Conservation (phyloP, 2,329 filamentous ascomycete genomes). For the Phoma herbarum region DNA sequence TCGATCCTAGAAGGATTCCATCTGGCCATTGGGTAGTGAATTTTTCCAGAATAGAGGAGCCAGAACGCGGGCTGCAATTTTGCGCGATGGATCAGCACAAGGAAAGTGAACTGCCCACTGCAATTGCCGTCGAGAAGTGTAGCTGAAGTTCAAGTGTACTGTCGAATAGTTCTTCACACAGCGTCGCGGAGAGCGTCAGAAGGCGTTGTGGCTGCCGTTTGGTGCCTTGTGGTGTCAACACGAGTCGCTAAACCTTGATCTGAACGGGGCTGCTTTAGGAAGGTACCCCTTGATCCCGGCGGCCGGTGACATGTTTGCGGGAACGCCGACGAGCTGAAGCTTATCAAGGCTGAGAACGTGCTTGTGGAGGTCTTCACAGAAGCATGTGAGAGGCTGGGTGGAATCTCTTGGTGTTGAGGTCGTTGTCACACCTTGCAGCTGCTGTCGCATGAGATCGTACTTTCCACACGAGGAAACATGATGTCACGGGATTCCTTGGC, state of each 20-base stretch:
- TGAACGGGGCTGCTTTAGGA: conserved; percentile 10
- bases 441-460: conserved; percentile 5
- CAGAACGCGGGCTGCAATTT: conserved; percentile 3
- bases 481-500: not conserved
- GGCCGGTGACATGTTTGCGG: not conserved
- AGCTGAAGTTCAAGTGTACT: not conserved
- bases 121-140: not conserved
- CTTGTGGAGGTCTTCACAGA: not conserved
- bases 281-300: conserved; percentile 15
- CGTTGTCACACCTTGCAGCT: conserved; percentile 2
- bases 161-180: not conserved
- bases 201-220: conserved; percentile 10
- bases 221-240: conserved; percentile 13
- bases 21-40: conserved; percentile 1
- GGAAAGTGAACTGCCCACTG: not conserved
- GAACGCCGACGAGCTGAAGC: conserved; percentile 4
- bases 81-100: conserved; percentile 8
- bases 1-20: not conserved
- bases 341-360: not conserved
- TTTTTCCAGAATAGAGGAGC: not conserved
- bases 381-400: not conserved
- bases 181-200: not conserved
- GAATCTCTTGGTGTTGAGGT: conserved; percentile 3
- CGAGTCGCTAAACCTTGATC: conserved; percentile 15
- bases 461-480: conserved; percentile 6